Percentiles rank a stretch among this genome's conserved stretches.
Conservation (phyloP, 768 basidiomycete genomes). For the Termitomyces sp. region DNA sequence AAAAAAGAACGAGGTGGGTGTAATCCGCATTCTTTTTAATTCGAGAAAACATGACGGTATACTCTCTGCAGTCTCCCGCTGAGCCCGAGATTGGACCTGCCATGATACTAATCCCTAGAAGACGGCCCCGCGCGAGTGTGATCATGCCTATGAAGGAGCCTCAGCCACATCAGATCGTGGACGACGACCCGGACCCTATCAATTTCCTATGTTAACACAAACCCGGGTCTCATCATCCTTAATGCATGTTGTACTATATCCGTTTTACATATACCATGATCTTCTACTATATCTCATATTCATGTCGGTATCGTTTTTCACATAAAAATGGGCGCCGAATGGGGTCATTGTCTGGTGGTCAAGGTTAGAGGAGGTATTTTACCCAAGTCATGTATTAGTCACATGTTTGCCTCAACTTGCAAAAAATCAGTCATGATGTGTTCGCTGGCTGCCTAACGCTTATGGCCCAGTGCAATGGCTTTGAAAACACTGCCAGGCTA, state of each 20-base stretch:
- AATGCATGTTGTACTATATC: neutral
- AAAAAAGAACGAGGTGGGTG: neutral
- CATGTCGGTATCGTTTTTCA: neutral
- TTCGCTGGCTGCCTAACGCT: too few species aligned
- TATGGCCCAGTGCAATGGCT: too few species aligned
- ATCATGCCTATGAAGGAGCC: neutral
- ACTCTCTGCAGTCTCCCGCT: neutral
- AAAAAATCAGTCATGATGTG: too few species aligned
- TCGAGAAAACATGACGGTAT: neutral
- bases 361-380: too few species aligned
- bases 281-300: too few species aligned
- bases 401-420: too few species aligned
- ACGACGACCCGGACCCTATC: slow-evolving; percentile 3
- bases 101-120: neutral
- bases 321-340: neutral
- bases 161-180: neutral
- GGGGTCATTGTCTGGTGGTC: too few species aligned
- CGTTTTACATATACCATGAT: too few species aligned
- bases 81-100: neutral
- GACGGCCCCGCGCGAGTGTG: neutral
- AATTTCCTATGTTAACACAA: neutral
- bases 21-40: neutral
- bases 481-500: too few species aligned
- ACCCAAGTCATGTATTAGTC: too few species aligned
- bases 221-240: neutral